Evolutionary conservation across 306 rosid species (phyloP).

Genomic region (Neltuma alba): DNA sequence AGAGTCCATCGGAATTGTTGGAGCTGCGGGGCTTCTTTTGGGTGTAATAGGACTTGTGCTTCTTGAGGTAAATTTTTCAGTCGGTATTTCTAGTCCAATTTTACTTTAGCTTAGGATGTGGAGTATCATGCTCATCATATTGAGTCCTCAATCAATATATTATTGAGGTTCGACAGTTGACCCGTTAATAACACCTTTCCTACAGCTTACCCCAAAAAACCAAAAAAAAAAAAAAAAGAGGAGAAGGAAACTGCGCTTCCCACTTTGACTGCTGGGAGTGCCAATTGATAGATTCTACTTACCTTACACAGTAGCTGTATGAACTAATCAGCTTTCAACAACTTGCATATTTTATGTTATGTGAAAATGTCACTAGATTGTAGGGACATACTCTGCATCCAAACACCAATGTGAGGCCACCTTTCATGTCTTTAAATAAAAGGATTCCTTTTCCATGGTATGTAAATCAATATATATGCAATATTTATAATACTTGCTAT

Average conservation of each 20-base stretch:
- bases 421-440: too few relatives aligned
- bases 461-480: too few relatives aligned
- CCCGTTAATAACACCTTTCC: background rate
- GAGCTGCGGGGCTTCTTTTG: slow-evolving; percentile 89
- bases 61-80: slow-evolving; percentile 71
- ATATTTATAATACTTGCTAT: too few relatives aligned
- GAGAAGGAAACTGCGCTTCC: too few relatives aligned
- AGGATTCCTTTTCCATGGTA: too few relatives aligned
- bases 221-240: too few relatives aligned
- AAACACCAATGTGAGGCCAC: too few relatives aligned
- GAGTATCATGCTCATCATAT: background rate
- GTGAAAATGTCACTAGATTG: too few relatives aligned
- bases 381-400: too few relatives aligned
- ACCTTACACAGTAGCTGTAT: too few relatives aligned
- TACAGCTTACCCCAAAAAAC: background rate
- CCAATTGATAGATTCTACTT: background rate
- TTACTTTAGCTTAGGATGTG: background rate
- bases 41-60: slow-evolving; percentile 86
- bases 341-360: too few relatives aligned
- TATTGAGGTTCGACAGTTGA: background rate
- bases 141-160: background rate
- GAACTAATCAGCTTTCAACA: too few relatives aligned
- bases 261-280: background rate
- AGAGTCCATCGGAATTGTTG: slow-evolving; percentile 82
- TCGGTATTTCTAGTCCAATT: background rate